Base-by-base conservation (phyloP, 192 early-diverging fungal species). In the Rhizophlyctis rosea region DNA sequence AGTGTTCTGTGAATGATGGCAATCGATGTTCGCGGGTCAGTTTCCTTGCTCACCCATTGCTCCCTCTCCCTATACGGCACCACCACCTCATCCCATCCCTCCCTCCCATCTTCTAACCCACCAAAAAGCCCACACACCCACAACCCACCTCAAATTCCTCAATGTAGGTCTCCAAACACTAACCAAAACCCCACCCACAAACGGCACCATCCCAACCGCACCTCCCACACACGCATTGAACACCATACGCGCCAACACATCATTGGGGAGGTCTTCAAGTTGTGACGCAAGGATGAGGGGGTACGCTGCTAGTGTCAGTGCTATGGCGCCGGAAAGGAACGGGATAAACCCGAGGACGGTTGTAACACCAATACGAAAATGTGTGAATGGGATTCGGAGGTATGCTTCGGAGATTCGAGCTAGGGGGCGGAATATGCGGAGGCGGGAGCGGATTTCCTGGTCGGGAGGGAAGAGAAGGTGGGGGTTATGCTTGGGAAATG, bases 121-220 rank as follows among this genome's bases (percentile, higher is more conserved):
- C n/a, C n/a, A n/a, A n/a, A n/a, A n/a, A n/a, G n/a, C n/a, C n/a
- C 55, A 57, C 21, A 36, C 9, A 13, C 56, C 24, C 14, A 14
- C 18, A 23, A n/a, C 25, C 56, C 34, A 68, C 67, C 67, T 27
- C 34, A 68, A 53, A 62, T 68, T 68, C 50, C 67, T n/a, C 33
- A n/a, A 56, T 14, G 52, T 56, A 3, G 67, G 67, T 32, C 59
- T n/a, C 52, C 34, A 68, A 11, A 61, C 23, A 24, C 55, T 68
- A 4, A 34, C 35, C 16, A 61, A 27, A 34, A 68, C 24, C 2
- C 67, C 67, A n/a, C 67, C 67, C 21, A 68, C 52, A 16, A 68
- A 35, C 31, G 67, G 67, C 29, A 68, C 28, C 59, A 61, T 14
- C 7, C 67, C 58, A 24, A 68, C 25, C 3, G 23, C 50, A 4